Base-by-base conservation (phyloP, 768 basidiomycete species). In the Fistulinella prunicolor region DNA sequence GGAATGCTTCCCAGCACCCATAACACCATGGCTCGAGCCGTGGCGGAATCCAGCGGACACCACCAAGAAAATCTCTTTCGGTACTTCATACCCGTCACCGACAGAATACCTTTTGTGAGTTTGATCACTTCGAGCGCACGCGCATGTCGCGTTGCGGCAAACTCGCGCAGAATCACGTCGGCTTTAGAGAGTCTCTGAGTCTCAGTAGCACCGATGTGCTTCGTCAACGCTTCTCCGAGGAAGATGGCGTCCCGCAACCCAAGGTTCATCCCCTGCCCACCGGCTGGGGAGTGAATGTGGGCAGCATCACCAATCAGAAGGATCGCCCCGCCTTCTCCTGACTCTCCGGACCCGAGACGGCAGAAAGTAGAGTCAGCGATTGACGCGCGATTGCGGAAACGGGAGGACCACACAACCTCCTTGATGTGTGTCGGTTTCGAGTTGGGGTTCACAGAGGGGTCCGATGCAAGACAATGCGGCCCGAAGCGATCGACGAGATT, bases 401-500 rank as follows among this genome's bases (percentile, higher is more conserved):
- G 35, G 17, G 35, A 36, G 6, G 35, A 36, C 35, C 35, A 36
- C 12, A 36, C 13, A 36, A 36, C 35, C 4, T 36, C 17, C 17
- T 36, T 36, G 35, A 36, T 36, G 17, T 4, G 13, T 5, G 17
- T n/a, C 6, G 35, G 35, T 36, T 36, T 57, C 24, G 36, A 12
- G 17, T 53, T 53, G 9, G 67, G 54, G 44, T 70, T 70, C 7
- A 65, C 48, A 22, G 70, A 64, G 6, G 69, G 54, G 39, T 70
- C 63, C n/a, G 68, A 66, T 24, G 68, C 66, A n/a, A 73, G 53
- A 12, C 38, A 30, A n/a, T 50, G 23, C 3, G 70, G 73, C 6
- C 71, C 74, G 53, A 63, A 71, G n/a, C 62, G 63, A 47, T 78
- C 65, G 38, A 75, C 21, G 36, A 73, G 56, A 6, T 62, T 48